phyloP scores from a whole-genome alignment of 2,329 filamentous ascomycete genomes.

The Hypoxylon sp. region DNA sequence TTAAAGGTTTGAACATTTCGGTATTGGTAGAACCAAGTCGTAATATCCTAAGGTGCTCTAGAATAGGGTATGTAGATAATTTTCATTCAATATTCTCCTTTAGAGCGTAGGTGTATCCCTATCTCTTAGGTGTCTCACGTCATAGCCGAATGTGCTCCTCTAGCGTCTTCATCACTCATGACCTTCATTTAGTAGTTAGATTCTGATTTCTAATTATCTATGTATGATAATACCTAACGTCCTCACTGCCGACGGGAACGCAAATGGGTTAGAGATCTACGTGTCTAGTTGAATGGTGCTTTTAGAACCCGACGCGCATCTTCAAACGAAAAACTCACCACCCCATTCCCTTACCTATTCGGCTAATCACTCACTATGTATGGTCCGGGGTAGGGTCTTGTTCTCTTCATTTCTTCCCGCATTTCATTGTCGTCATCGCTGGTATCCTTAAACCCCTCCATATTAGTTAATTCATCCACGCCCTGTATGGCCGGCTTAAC shows the following conservation, averaged over 20 bases:
- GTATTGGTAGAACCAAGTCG: too few relatives aligned
- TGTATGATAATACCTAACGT: not conserved
- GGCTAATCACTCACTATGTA: not conserved
- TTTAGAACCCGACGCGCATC: not conserved
- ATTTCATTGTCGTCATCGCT: conserved; percentile 38
- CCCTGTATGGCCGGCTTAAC: not conserved
- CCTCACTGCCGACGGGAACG: not conserved
- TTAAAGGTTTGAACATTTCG: not conserved
- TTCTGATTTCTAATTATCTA: not conserved
- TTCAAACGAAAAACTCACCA: not conserved
- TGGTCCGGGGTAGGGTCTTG: not conserved
- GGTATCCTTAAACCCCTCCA: conserved; percentile 11
- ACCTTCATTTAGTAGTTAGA: not conserved
- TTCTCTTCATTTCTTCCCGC: conserved; percentile 25
- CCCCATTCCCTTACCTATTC: not conserved
- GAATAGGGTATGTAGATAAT: too few relatives aligned
- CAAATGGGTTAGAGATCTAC: too few relatives aligned
- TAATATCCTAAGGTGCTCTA: too few relatives aligned
- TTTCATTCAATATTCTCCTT: too few relatives aligned
- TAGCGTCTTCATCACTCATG: not conserved
- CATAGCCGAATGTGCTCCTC: not conserved
- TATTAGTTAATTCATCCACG: not conserved
- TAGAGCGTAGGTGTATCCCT: not conserved
- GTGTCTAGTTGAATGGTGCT: too few relatives aligned
- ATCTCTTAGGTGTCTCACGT: not conserved